phyloP scores from a whole-genome alignment of 805 yeast species.

The Cyberlindnera mississippiensis region DNA sequence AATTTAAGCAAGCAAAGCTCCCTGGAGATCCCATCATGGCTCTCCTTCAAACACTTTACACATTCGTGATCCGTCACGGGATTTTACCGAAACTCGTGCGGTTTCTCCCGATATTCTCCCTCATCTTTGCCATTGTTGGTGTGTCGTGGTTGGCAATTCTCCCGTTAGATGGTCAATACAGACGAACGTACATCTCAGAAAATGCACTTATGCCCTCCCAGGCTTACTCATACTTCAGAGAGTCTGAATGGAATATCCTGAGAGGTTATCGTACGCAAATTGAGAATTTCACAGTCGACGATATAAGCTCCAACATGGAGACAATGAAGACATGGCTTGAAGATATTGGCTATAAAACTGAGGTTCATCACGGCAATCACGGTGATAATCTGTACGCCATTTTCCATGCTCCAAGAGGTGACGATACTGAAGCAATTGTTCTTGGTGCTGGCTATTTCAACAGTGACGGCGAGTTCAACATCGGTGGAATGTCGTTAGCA shows the following conservation, averaged over 20 bases:
- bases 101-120: constrained; percentile 40
- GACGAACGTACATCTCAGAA: constrained; percentile 86
- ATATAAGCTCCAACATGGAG: constrained; percentile 36
- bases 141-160: constrained; percentile 55
- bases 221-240: constrained; percentile 86
- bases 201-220: constrained; percentile 97
- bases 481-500: constrained; percentile 76
- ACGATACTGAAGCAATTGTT: constrained; percentile 93
- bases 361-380: constrained; percentile 33
- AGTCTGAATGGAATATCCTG: constrained; percentile 88
- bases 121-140: constrained; percentile 42
- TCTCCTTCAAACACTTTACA: constrained; percentile 41
- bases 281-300: constrained; percentile 30
- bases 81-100: constrained; percentile 42
- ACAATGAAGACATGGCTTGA: constrained; percentile 55
- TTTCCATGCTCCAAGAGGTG: constrained; percentile 91
- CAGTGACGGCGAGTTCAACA: constrained; percentile 57
- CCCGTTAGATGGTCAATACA: constrained; percentile 78
- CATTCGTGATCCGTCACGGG: constrained; percentile 41
- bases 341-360: constrained; percentile 69
- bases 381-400: constrained; percentile 67
- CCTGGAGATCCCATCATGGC: constrained; percentile 34
- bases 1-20: not conserved
- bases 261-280: constrained; percentile 68
- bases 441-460: constrained; percentile 85